Percentiles rank a stretch among this genome's conserved stretches.
Evolutionary conservation across 78 protist species (phyloP).

Genomic region (Blattamonas nauphoetae): DNA sequence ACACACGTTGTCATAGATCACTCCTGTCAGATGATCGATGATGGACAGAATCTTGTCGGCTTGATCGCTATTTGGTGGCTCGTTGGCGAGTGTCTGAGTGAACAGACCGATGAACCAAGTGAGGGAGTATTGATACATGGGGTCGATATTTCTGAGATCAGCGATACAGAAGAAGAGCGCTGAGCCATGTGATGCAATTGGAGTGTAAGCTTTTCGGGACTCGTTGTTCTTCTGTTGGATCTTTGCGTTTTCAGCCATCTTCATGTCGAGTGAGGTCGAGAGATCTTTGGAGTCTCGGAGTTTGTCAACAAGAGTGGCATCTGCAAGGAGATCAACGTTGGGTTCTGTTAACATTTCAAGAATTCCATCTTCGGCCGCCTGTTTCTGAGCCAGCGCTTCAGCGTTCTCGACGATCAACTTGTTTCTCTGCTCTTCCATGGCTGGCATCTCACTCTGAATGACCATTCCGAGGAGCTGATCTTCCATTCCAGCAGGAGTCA

Average conservation of each 20-base stretch:
- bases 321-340: conserved; percentile 58
- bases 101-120: conserved; percentile 65
- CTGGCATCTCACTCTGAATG: conserved; percentile 60
- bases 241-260: conserved; percentile 46
- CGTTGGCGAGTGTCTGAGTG: conserved; percentile 29
- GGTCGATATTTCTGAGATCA: conserved; percentile 57
- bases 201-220: conserved; percentile 48
- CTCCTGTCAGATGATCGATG: conserved; percentile 43
- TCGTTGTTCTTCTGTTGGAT: conserved; percentile 54
- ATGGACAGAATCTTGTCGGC: conserved; percentile 22
- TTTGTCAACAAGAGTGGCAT: conserved; percentile 61
- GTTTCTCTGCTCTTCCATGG: conserved; percentile 55
- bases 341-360: conserved; percentile 45
- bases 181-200: conserved; percentile 39
- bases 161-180: conserved; percentile 72
- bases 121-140: conserved; percentile 86
- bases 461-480: conserved; percentile 68
- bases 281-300: conserved; percentile 55
- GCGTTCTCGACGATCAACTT: conserved; percentile 42
- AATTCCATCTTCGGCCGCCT: conserved; percentile 57
- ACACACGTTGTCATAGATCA: conserved; percentile 62
- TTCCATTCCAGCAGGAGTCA: conserved; percentile 59
- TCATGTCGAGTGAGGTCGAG: conserved; percentile 26
- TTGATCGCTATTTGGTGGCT: conserved; percentile 18
- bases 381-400: conserved; percentile 42